These are phyloP conservation scores for Exobasidium cylindrosporum DNA, from an alignment of 1,284 basidiomycete species.

Conservation along the genomic window DNA sequence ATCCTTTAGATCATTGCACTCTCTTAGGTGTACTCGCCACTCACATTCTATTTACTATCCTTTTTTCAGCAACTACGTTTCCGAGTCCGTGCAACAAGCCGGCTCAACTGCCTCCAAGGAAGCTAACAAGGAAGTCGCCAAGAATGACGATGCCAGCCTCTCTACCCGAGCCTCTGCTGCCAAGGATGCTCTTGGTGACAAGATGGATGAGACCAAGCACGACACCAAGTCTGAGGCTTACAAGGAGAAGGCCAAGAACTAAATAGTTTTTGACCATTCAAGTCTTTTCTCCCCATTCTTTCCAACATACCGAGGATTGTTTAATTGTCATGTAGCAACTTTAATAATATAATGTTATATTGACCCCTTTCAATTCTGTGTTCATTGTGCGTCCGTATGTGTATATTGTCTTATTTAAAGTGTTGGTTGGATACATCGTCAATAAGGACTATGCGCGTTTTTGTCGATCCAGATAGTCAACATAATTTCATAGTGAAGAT, in stretches of 20 bases:
- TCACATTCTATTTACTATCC: neutral
- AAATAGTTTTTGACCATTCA: conserved; percentile 8
- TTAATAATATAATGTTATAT: no score
- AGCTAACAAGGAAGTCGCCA: conserved; percentile 24
- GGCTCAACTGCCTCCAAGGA: conserved; percentile 26
- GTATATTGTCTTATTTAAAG: no score
- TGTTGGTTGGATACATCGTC: no score
- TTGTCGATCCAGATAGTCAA: no score
- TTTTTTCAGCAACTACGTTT: conserved; percentile 28
- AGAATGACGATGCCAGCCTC: conserved; percentile 31
- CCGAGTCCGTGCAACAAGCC: conserved; percentile 26
- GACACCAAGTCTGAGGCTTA: conserved; percentile 13
- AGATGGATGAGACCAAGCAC: conserved; percentile 22
- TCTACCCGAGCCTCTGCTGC: conserved; percentile 20
- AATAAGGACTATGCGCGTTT: no score
- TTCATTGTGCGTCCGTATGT: no score
- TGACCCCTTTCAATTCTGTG: no score
- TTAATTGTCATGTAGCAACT: no score
- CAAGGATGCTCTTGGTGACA: conserved; percentile 18
- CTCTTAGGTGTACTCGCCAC: neutral
- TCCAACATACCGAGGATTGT: no score
- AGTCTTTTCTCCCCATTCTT: no score
- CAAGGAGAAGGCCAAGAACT: conserved; percentile 20
- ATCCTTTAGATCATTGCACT: neutral
- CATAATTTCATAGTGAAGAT: no score